Percentiles rank a stretch among this genome's conserved stretches.
Evolutionary conservation across 1,139 yeast genomes (phyloP).

Genomic region (Scheffersomyces illinoinensis): DNA sequence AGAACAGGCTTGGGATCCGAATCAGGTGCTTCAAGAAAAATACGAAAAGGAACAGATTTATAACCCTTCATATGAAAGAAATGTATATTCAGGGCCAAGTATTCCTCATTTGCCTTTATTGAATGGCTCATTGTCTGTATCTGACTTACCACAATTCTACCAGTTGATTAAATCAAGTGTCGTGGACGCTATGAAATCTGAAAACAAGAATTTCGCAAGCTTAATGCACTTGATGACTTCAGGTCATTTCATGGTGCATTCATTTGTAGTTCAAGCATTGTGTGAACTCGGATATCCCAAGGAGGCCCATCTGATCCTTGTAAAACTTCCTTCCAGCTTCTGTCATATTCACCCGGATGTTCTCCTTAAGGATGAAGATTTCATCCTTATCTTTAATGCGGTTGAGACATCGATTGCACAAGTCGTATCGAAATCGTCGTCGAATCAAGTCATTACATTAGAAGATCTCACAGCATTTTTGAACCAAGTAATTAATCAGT

Average conservation of each 20-base stretch:
- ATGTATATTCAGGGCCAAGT: conserved; percentile 25
- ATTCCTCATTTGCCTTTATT: conserved; percentile 24
- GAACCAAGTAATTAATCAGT: conserved; percentile 1
- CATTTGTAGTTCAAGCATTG: conserved; percentile 28
- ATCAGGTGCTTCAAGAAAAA: conserved; percentile 3
- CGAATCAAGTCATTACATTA: neutral
- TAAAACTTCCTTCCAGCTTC: conserved; percentile 17
- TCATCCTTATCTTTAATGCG: conserved; percentile 14
- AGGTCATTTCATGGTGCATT: conserved; percentile 26
- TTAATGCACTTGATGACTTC: conserved; percentile 19
- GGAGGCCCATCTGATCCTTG: conserved; percentile 29
- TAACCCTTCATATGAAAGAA: conserved; percentile 29
- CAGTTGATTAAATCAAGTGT: conserved; percentile 20
- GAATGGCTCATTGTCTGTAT: conserved; percentile 24
- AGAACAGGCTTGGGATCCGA: conserved; percentile 9
- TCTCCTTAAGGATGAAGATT: conserved; percentile 21
- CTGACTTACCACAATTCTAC: conserved; percentile 35
- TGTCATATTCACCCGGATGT: conserved; percentile 9
- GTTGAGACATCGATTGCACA: neutral
- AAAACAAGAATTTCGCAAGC: conserved; percentile 8
- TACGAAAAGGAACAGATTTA: conserved; percentile 12
- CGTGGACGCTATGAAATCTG: conserved; percentile 10
- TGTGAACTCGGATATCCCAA: conserved; percentile 24
- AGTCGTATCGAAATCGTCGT: neutral
- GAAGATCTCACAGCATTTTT: neutral